Conservation (phyloP, 2,329 filamentous ascomycete species). For the Cercospora sp. region DNA sequence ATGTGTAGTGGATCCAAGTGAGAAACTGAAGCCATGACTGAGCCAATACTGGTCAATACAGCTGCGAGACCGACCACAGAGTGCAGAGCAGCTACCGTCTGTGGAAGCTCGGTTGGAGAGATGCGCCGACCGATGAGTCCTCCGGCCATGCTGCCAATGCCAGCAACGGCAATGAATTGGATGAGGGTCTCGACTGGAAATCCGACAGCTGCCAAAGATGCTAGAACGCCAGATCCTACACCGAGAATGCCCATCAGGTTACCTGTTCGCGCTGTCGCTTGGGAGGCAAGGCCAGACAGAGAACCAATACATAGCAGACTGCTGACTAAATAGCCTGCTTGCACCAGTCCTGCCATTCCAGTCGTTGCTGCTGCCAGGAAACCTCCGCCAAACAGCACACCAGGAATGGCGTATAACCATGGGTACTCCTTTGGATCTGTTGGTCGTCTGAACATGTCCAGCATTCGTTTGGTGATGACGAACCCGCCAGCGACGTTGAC, state of each 20-base stretch:
- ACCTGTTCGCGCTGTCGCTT: slow-evolving; percentile 78
- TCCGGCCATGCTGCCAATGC: slow-evolving; percentile 67
- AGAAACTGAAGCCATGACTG: slow-evolving; percentile 68
- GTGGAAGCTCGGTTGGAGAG: slow-evolving; percentile 82
- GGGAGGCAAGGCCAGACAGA: slow-evolving; percentile 76
- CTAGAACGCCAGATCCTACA: slow-evolving; percentile 78
- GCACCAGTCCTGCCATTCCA: slow-evolving; percentile 78
- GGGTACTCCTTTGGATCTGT: slow-evolving; percentile 87
- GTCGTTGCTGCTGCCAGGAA: slow-evolving; percentile 78
- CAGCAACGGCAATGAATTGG: slow-evolving; percentile 76
- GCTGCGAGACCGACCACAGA: slow-evolving; percentile 88
- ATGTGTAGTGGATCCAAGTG: slow-evolving; percentile 76
- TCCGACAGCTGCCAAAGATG: slow-evolving; percentile 77
- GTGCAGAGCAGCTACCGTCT: slow-evolving; percentile 85
- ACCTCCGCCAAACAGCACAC: slow-evolving; percentile 73
- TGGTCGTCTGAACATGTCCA: slow-evolving; percentile 85
- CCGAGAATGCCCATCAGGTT: slow-evolving; percentile 86
- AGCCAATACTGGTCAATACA: slow-evolving; percentile 83
- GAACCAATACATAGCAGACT: slow-evolving; percentile 83
- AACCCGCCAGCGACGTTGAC: slow-evolving; percentile 89
- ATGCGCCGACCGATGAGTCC: slow-evolving; percentile 81
- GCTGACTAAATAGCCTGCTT: slow-evolving; percentile 83
- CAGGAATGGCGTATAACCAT: slow-evolving; percentile 81
- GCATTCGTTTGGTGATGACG: slow-evolving; percentile 88
- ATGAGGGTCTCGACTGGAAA: slow-evolving; percentile 75